Percentiles rank a stretch among this genome's conserved stretches.
phyloP scores from a whole-genome alignment of 352 stramenopile species.

The Globisporangium takayamanum region DNA sequence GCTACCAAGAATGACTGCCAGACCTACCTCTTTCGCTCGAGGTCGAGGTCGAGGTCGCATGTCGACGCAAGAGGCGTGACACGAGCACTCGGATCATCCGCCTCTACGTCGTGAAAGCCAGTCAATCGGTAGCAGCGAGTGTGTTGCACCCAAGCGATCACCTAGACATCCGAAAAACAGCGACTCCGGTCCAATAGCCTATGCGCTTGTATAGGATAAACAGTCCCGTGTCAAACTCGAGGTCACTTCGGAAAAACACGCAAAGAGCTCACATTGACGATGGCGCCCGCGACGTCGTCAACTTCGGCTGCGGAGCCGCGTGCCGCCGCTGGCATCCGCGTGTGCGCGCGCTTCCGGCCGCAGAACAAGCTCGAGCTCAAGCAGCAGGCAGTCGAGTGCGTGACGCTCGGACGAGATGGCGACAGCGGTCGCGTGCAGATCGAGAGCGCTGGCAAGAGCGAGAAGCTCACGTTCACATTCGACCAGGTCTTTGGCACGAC shows the following conservation, averaged over 20 bases:
- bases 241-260: background rate
- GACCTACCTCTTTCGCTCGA: too few species aligned
- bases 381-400: constrained; percentile 55
- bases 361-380: constrained; percentile 74
- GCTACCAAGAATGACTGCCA: too few species aligned
- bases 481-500: constrained; percentile 57
- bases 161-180: too few species aligned
- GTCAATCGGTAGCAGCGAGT: too few species aligned
- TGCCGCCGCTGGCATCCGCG: constrained; percentile 39
- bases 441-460: constrained; percentile 9
- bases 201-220: background rate
- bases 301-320: background rate
- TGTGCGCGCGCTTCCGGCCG: constrained; percentile 67
- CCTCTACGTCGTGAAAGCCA: too few species aligned
- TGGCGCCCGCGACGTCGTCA: background rate
- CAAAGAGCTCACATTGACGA: background rate
- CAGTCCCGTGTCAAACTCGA: background rate
- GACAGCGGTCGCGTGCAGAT: constrained; percentile 31
- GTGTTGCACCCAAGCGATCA: too few species aligned
- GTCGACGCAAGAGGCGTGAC: too few species aligned
- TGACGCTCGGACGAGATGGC: constrained; percentile 50
- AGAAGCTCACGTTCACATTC: constrained; percentile 65
- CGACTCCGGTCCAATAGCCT: background rate
- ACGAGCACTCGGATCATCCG: too few species aligned
- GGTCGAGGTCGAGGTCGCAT: too few species aligned